Evolutionary conservation across 768 basidiomycete species (phyloP), one percentile per base, ranked within the genome.

Genomic region (Mycena albidolilacea): DNA sequence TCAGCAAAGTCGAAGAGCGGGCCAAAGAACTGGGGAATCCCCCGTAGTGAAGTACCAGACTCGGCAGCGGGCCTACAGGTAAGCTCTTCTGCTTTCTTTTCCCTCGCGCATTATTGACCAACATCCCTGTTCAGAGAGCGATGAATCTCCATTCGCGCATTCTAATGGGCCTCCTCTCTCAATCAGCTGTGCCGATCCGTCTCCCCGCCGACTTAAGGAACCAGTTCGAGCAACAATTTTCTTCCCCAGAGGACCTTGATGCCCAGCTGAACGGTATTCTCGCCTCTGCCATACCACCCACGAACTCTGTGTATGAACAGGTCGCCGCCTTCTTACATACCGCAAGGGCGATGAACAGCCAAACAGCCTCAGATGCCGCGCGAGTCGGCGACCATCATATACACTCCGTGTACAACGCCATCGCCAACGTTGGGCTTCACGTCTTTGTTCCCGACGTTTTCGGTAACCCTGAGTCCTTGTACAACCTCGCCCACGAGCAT

Each of bases 371-470:
- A 8, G 41, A 67, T 54, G 41, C 44, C 19, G 23, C 17, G n/a
- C 21, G 21, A 15, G 15, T 67, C 35, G 55, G 30, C 7, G 57
- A 30, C n/a, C 7, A 57, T 6, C 66, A 67, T 48, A 3, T 67
- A 15, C 11, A 2, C 17, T 15, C 44, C 21, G 38, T 54, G 5
- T 67, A 44, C 44, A 48, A 48, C 55, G 43, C 57, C 21, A 35
- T 67, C 39, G 43, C 66, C 30, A 21, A 30, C 41, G 66, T 55
- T 37, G 66, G 66, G 19, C 57, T 58, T 38, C 35, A 21, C 14
- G 14, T 21, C 6, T 57, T 66, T 41, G 39, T 21, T 3, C 65
- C 65, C 38, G 65, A 66, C 41, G 54, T 66, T 44, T 57, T 66
- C 39, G 65, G 65, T 39, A 41, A 30, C 39, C 5, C 23, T 2